Percentiles rank a stretch among this genome's conserved stretches.
These are phyloP conservation scores for Nicotiana sylvestris DNA, from an alignment of 257 asterid species.

Conservation along the genomic window DNA sequence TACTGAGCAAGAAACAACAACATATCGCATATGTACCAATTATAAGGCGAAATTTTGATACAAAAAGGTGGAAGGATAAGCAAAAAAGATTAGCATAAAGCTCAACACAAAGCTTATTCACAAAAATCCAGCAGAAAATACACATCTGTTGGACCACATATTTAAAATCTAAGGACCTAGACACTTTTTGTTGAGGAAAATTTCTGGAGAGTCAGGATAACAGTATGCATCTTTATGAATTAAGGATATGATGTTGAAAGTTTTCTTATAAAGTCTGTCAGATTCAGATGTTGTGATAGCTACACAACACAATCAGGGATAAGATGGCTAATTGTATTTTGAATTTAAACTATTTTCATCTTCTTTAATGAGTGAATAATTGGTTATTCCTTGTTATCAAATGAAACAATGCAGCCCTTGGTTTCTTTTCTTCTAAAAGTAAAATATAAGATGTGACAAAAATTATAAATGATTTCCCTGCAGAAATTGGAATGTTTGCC, in stretches of 20 bases:
- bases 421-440: too few relatives aligned
- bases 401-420: background rate
- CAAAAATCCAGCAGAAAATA: background rate
- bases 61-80: background rate
- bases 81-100: background rate
- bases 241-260: background rate
- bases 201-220: background rate
- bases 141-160: background rate
- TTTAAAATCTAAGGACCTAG: background rate
- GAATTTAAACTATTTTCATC: background rate
- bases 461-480: background rate
- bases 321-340: background rate
- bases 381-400: background rate
- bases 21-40: background rate
- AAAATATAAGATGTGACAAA: background rate
- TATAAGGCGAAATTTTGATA: background rate
- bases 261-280: background rate
- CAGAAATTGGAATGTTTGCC: too few relatives aligned
- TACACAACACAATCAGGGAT: background rate
- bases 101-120: background rate
- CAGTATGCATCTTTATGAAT: background rate
- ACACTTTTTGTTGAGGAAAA: background rate
- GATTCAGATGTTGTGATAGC: background rate
- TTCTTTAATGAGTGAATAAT: background rate
- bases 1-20: background rate